These are phyloP conservation scores for Botryotinia calthae DNA, from an alignment of 2,329 filamentous ascomycete genomes.

Conservation along the genomic window DNA sequence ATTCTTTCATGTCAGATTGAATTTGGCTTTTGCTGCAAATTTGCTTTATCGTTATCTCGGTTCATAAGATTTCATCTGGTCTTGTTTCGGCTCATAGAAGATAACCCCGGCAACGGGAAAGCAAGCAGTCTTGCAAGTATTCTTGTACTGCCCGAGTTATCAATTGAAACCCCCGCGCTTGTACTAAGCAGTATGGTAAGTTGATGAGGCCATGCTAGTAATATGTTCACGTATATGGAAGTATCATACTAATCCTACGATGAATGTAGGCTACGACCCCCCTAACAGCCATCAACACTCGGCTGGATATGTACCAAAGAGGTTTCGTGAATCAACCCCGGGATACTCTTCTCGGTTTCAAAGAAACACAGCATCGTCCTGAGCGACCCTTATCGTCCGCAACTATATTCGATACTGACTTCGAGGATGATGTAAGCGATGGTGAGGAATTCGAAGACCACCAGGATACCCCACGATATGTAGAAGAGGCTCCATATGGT, in stretches of 20 bases:
- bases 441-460: slow-evolving; percentile 43
- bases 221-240: background rate
- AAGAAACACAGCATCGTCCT: slow-evolving; percentile 44
- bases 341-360: slow-evolving; percentile 61
- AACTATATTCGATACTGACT: slow-evolving; percentile 75
- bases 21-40: slow-evolving; percentile 11
- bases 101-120: slow-evolving; percentile 19
- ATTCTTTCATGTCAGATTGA: slow-evolving; percentile 3
- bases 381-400: slow-evolving; percentile 60
- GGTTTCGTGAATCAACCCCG: slow-evolving; percentile 41
- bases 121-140: slow-evolving; percentile 21
- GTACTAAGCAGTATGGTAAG: slow-evolving; percentile 16
- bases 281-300: slow-evolving; percentile 34
- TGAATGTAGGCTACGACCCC: slow-evolving; percentile 31
- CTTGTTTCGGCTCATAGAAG: slow-evolving; percentile 12
- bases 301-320: slow-evolving; percentile 47
- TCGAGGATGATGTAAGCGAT: slow-evolving; percentile 57
- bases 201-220: background rate
- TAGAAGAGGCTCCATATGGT: slow-evolving; percentile 17
- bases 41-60: slow-evolving; percentile 25
- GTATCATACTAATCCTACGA: slow-evolving; percentile 27
- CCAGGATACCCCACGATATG: slow-evolving; percentile 8
- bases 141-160: slow-evolving; percentile 14
- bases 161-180: slow-evolving; percentile 6
- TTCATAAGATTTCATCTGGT: slow-evolving; percentile 19